Conservation (phyloP, 495 filamentous ascomycete species). For the Neurospora terricola region DNA sequence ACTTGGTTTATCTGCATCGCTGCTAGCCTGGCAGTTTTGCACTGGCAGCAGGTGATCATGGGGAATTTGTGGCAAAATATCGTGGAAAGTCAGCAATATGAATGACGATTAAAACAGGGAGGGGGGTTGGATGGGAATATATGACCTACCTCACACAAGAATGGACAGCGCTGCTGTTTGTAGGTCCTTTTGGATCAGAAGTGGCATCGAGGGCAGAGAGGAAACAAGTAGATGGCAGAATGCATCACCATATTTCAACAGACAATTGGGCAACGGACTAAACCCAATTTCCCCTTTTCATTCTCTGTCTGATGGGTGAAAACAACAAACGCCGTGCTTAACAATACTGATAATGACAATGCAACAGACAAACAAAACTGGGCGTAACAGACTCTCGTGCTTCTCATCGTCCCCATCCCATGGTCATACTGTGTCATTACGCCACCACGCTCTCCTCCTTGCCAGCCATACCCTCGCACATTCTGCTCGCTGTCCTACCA, state of each 20-base stretch:
- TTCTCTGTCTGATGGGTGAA: neutral
- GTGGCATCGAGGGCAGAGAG: neutral
- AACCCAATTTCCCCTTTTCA: neutral
- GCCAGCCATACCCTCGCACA: neutral
- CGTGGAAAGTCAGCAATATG: neutral
- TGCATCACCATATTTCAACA: neutral
- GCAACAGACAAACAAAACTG: neutral
- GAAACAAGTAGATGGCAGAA: neutral
- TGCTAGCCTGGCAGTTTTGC: neutral
- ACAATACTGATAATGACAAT: neutral
- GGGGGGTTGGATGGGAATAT: neutral
- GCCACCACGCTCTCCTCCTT: neutral
- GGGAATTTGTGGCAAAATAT: neutral
- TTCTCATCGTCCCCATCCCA: neutral
- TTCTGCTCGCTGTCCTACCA: neutral
- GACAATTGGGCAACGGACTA: neutral
- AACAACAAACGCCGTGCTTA: neutral
- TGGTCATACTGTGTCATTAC: neutral
- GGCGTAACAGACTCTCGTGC: neutral
- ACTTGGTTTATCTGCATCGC: no score
- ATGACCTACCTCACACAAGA: neutral
- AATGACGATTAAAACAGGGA: neutral
- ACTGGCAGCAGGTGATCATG: neutral
- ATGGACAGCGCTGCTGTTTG: neutral
- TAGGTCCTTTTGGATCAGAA: neutral